Percentiles rank a stretch among this genome's conserved stretches.
These are phyloP conservation scores for Mitragyna speciosa DNA, from an alignment of 257 asterid species.

Conservation along the genomic window DNA sequence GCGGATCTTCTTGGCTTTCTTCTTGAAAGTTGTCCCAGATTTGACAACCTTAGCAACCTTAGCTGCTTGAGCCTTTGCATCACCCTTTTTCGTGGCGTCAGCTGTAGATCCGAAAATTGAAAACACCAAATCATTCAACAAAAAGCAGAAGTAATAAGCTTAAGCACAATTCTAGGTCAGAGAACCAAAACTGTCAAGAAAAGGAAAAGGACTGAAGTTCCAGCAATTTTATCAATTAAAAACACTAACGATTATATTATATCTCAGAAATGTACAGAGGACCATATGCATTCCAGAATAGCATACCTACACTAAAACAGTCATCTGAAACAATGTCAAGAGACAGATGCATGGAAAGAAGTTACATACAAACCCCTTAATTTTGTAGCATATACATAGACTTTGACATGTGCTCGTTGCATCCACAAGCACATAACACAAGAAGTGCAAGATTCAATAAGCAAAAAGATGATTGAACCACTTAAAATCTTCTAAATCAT, in stretches of 20 bases:
- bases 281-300: neutral
- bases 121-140: neutral
- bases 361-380: neutral
- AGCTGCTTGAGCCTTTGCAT: constrained; percentile 36
- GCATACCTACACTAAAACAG: neutral
- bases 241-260: neutral
- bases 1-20: constrained; percentile 40
- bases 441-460: neutral
- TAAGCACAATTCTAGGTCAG: neutral
- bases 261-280: neutral
- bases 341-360: neutral
- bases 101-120: constrained; percentile 8
- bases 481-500: neutral
- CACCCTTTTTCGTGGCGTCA: constrained; percentile 26
- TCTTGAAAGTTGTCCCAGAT: constrained; percentile 35
- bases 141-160: neutral
- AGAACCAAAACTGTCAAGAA: neutral
- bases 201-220: neutral
- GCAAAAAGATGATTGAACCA: neutral
- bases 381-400: no score
- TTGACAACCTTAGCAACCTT: constrained; percentile 42
- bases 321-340: neutral
- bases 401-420: neutral
- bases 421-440: neutral
- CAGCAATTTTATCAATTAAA: neutral